Evolutionary conservation across 768 basidiomycete species (phyloP), one percentile per base, ranked within the genome.

Genomic region (Sporobolomyces pararoseus): DNA sequence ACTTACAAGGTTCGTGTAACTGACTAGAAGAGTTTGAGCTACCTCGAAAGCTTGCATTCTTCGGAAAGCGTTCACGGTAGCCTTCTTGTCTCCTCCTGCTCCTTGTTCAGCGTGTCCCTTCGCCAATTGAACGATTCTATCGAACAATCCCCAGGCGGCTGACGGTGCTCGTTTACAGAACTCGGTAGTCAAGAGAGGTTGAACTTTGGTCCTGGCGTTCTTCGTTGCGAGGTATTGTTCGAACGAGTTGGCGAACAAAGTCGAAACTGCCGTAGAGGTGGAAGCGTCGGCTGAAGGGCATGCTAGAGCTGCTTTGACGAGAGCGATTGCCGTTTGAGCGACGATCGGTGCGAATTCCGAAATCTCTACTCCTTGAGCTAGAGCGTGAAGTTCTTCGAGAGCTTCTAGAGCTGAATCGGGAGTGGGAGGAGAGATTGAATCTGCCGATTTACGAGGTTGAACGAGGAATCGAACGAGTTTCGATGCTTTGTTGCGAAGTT

Each of bases 401-500:
- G 68, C 63, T 17, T 72, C 69, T 54, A 75, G 65, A 1, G 74
- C 68, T 21, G 63, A 32, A 2, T 58, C 54, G 31, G 71, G 59
- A 19, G 49, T 35, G 35, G 59, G 62, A 13, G 66, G 35, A n/a
- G 51, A 23, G 64, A 57, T 34, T 7, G 35, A 16, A 25, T 65
- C 50, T 29, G 60, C 42, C 31, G 65, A 35, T 65, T 73, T 73
- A 57, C 65, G 65, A 23, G 65, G 65, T 31, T 66, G 53, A 27
- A 72, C 68, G 46, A 72, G 58, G 55, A 61, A 63, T 17, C 70
- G 65, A 17, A 97, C 82, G 70, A 97, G 85, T 31, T 89, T 88
- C 67, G 84, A 84, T 1, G 91, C 88, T 80, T 97, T 97, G 78
- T 90, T 88, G 16, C 88, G 84, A n/a, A 98, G 82, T 75, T 96